Evolutionary conservation across 1,284 basidiomycete species (phyloP).

Genomic region (Baeospora myosura): DNA sequence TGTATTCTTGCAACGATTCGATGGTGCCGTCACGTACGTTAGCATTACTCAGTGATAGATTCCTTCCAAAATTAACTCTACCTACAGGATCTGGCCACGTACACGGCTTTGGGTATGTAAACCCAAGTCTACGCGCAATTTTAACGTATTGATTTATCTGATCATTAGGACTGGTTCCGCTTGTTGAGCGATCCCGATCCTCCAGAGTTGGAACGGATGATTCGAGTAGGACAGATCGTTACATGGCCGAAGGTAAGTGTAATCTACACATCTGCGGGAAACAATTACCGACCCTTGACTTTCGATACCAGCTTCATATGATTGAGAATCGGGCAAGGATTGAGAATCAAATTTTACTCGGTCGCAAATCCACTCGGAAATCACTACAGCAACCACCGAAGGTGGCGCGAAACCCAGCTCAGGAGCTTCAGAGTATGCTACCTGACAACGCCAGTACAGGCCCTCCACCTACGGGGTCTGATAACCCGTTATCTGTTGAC

Average conservation of each 20-base stretch:
- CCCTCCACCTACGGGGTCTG: conserved; percentile 30
- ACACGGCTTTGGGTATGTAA: conserved; percentile 62
- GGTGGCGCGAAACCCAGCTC: conserved; percentile 11
- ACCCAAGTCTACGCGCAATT: conserved; percentile 1
- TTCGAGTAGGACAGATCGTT: conserved; percentile 81
- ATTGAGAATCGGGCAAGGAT: conserved; percentile 78
- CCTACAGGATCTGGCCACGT: conserved; percentile 74
- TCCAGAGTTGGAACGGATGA: conserved; percentile 76
- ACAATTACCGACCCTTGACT: background rate
- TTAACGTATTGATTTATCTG: conserved; percentile 5
- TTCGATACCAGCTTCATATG: conserved; percentile 72
- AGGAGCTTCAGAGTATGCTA: conserved; percentile 1
- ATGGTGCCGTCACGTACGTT: conserved; percentile 73
- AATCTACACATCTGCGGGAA: background rate
- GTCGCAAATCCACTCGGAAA: conserved; percentile 67
- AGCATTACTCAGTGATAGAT: background rate
- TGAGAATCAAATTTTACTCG: conserved; percentile 77
- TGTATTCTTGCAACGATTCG: conserved; percentile 87
- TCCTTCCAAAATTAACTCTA: conserved; percentile 2
- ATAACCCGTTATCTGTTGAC: conserved; percentile 51
- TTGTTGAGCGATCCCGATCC: conserved; percentile 81
- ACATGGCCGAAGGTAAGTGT: conserved; percentile 83
- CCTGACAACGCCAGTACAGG: conserved; percentile 14
- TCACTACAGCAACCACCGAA: conserved; percentile 33
- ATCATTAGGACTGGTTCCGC: conserved; percentile 69